These are phyloP conservation scores for Pyracantha coccinea DNA, from an alignment of 331 rosid genomes.

Conservation along the genomic window DNA sequence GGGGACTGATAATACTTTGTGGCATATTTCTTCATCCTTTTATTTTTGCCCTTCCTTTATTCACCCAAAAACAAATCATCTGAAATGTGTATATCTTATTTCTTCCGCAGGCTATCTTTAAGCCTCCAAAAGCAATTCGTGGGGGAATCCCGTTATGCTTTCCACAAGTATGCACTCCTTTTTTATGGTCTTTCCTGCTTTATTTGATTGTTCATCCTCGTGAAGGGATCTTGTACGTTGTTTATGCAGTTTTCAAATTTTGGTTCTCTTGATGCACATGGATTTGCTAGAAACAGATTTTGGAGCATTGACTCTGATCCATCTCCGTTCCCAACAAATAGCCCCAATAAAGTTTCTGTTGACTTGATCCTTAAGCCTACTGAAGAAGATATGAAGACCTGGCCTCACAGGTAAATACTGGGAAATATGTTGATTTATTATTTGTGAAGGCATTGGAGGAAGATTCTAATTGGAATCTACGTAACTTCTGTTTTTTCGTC, in stretches of 20 bases:
- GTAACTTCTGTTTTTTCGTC: neutral
- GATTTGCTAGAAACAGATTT: conserved; percentile 73
- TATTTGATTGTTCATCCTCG: conserved; percentile 13
- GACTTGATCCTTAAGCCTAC: conserved; percentile 81
- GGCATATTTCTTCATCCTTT: neutral
- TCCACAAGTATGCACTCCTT: conserved; percentile 76
- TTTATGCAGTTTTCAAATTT: conserved; percentile 55
- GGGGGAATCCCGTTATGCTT: conserved; percentile 99
- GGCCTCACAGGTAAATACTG: conserved; percentile 62
- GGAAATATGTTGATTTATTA: neutral
- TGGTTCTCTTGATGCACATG: conserved; percentile 74
- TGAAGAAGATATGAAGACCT: conserved; percentile 65
- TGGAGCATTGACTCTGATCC: conserved; percentile 60
- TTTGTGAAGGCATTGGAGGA: neutral
- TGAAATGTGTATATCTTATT: neutral
- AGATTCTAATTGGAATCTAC: neutral
- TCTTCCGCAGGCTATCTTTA: conserved; percentile 67
- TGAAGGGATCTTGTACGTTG: conserved; percentile 21
- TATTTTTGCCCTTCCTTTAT: neutral
- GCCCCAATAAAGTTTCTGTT: conserved; percentile 45
- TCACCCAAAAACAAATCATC: neutral
- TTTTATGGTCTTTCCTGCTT: conserved; percentile 15
- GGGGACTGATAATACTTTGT: neutral
- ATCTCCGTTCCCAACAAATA: conserved; percentile 59
- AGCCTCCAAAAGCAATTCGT: conserved; percentile 87